Conservation (phyloP, 768 basidiomycete species). For the Floccularia luteovirens region DNA sequence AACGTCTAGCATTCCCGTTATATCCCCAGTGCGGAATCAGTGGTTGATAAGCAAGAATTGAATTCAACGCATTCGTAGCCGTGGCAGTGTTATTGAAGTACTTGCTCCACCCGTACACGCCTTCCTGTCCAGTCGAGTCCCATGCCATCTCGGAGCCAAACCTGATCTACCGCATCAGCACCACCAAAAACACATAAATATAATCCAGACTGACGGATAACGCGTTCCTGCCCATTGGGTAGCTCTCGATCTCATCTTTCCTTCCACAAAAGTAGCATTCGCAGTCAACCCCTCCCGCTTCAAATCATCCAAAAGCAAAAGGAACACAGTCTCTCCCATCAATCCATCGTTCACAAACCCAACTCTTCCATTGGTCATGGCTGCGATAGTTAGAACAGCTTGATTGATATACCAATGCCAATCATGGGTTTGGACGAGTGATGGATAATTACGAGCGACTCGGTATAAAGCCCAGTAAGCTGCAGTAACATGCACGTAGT, state of each 20-base stretch:
- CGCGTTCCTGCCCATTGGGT: constrained; percentile 37
- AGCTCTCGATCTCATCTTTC: constrained; percentile 37
- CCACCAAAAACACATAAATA: background rate
- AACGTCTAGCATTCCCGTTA: constrained; percentile 51
- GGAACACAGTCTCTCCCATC: constrained; percentile 52
- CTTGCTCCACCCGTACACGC: constrained; percentile 45
- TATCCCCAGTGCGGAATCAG: constrained; percentile 55
- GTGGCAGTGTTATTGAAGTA: constrained; percentile 47
- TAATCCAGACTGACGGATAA: constrained; percentile 39
- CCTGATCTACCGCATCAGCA: constrained; percentile 14
- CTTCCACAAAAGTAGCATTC: constrained; percentile 39
- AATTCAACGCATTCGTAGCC: constrained; percentile 43
- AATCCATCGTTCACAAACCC: constrained; percentile 39
- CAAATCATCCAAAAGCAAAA: constrained; percentile 38
- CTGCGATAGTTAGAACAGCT: constrained; percentile 37
- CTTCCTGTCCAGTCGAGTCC: constrained; percentile 51
- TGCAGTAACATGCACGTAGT: constrained; percentile 40
- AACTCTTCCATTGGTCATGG: constrained; percentile 37
- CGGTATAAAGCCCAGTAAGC: constrained; percentile 53
- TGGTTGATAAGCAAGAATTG: constrained; percentile 50
- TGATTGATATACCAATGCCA: constrained; percentile 57
- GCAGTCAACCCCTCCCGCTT: constrained; percentile 41
- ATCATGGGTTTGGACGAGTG: constrained; percentile 33
- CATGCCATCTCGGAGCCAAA: constrained; percentile 58
- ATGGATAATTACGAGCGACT: constrained; percentile 49